Base-by-base conservation (phyloP, 116 monocot species). In the Thalassia testudinum region DNA sequence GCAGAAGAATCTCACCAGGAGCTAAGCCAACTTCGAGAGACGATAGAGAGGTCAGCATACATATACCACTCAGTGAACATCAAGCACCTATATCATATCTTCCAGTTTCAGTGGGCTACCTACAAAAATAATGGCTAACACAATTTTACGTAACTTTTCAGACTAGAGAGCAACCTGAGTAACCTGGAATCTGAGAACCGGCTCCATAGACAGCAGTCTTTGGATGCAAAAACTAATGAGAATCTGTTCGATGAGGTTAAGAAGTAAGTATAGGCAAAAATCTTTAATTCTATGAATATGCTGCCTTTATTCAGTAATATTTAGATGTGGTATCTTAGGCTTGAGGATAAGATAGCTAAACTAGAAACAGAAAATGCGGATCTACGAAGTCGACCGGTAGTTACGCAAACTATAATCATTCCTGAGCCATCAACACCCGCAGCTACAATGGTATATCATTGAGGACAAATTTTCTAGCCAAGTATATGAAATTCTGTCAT, bases 131-230 rank as follows among this genome's bases (percentile, higher is more conserved):
- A 27, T 1, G 0, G 11, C 18, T 45, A 13, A 45, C 45, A 45
- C 15, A 5, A 6, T 45, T 45, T n/a, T n/a, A n/a, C 15, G 4
- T 45, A 15, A 45, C 15, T n/a, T 4, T 67, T 57, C 75, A 97
- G 97, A 25, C 61, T 85, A 24, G 89, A 89, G 56, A 72, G 72
- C 56, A 85, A 70, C 62, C 56, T 97, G 50, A 72, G 74, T 12
- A 79, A 70, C 51, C 52, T 89, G 21, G 82, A 97, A 67, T 88
- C 77, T 47, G 97, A 97, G 67, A 89, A 97, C 52, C 76, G 85
- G 52, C 78, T 97, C 42, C 65, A 89, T 52, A 66, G 97, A 25
- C 88, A 97, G 58, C 75, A 97, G 58, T 72, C 89, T n/a, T 70
- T 97, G 54, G 82, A 59, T 47, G 69, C 70, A 52, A 76, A 81